Conservation (phyloP, 495 filamentous ascomycete species). For the Physcia stellaris region DNA sequence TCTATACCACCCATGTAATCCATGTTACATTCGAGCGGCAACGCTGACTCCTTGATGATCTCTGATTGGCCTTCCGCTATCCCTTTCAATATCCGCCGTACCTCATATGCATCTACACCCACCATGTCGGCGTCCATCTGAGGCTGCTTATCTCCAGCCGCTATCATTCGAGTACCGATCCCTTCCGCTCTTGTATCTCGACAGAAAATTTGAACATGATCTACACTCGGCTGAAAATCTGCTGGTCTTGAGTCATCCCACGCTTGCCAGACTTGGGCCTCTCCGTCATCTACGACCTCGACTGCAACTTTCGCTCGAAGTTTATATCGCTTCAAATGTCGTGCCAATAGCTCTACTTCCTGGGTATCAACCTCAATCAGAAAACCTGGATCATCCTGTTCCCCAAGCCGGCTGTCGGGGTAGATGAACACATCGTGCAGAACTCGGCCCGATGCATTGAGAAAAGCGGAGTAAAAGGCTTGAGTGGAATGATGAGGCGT, state of each 20-base stretch:
- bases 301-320: constrained; percentile 64
- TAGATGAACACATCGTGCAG: constrained; percentile 87
- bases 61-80: constrained; percentile 75
- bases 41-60: constrained; percentile 49
- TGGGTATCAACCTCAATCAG: constrained; percentile 68
- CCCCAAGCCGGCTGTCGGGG: constrained; percentile 15
- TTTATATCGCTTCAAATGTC: constrained; percentile 71
- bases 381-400: constrained; percentile 42
- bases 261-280: constrained; percentile 49
- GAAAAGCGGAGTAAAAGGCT: constrained; percentile 68
- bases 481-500: constrained; percentile 17
- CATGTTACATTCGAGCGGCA: constrained; percentile 75
- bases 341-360: constrained; percentile 44
- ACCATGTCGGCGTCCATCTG: constrained; percentile 3
- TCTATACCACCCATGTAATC: constrained; percentile 74
- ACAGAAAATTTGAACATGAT: constrained; percentile 28
- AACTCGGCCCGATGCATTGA: constrained; percentile 72
- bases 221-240: constrained; percentile 22
- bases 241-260: constrained; percentile 35
- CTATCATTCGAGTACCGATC: constrained; percentile 48
- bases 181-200: constrained; percentile 52
- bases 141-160: constrained; percentile 18
- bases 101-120: constrained; percentile 37
- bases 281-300: constrained; percentile 45
- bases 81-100: constrained; percentile 64